phyloP scores from a whole-genome alignment of 2,329 filamentous ascomycete genomes.

The Colletotrichum musicola region DNA sequence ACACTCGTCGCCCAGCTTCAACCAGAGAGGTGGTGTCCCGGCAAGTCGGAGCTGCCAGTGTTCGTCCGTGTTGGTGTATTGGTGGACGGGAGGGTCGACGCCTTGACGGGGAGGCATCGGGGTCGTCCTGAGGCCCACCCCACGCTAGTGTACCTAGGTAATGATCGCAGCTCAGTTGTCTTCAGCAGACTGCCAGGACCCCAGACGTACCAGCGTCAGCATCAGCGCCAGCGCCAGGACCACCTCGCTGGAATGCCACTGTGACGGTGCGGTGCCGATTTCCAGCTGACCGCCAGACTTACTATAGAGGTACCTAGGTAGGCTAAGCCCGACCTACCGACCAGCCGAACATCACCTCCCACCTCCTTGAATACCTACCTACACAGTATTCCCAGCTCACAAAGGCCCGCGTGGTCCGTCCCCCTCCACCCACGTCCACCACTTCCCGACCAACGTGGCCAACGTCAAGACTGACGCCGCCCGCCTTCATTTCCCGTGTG shows the following conservation, averaged over 20 bases:
- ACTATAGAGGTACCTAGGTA: neutral
- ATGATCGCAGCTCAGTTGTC: conserved; percentile 11
- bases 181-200: conserved; percentile 9
- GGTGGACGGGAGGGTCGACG: conserved; percentile 2
- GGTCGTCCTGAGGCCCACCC: conserved; percentile 30
- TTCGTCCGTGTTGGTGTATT: conserved; percentile 19
- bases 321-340: conserved; percentile 9
- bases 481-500: conserved; percentile 35
- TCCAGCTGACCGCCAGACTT: neutral
- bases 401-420: conserved; percentile 33
- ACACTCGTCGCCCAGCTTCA: neutral
- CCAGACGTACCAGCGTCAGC: neutral
- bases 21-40: neutral
- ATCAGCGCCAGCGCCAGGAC: conserved; percentile 22
- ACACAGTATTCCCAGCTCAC: conserved; percentile 18
- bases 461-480: conserved; percentile 32
- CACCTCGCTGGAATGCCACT: conserved; percentile 14
- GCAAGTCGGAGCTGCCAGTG: conserved; percentile 22
- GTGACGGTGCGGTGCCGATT: conserved; percentile 26
- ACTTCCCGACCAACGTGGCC: conserved; percentile 34
- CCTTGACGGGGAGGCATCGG: conserved; percentile 15
- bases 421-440: conserved; percentile 22
- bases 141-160: too few species aligned
- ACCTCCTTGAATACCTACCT: neutral
- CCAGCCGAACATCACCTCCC: neutral